phyloP scores from a whole-genome alignment of 2,329 filamentous ascomycete genomes.

The Blumeria graminis region DNA sequence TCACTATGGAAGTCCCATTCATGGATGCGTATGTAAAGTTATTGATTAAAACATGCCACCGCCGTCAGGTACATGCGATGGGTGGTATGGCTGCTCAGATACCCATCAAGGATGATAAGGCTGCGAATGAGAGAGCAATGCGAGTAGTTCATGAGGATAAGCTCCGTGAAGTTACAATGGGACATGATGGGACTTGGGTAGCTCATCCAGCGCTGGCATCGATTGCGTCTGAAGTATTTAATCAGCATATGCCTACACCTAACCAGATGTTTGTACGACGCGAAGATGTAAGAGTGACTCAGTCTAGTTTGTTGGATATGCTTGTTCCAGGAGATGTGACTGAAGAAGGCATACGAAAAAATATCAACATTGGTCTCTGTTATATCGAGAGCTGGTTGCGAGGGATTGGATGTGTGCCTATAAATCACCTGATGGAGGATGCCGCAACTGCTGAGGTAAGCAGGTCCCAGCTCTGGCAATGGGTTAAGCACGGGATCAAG shows the following conservation, averaged over 20 bases:
- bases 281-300: slow-evolving; percentile 67
- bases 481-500: slow-evolving; percentile 49
- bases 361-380: slow-evolving; percentile 81
- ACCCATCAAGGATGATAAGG: slow-evolving; percentile 84
- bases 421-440: slow-evolving; percentile 97
- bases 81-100: slow-evolving; percentile 97
- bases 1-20: slow-evolving; percentile 97
- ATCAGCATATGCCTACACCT: slow-evolving; percentile 93
- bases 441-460: slow-evolving; percentile 93
- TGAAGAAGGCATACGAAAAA: slow-evolving; percentile 89
- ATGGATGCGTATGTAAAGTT: slow-evolving; percentile 96
- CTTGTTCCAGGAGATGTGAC: slow-evolving; percentile 84
- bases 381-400: slow-evolving; percentile 97
- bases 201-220: slow-evolving; percentile 77
- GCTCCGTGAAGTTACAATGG: slow-evolving; percentile 80
- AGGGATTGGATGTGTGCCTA: slow-evolving; percentile 84
- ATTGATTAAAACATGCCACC: slow-evolving; percentile 94
- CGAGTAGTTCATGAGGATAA: slow-evolving; percentile 83
- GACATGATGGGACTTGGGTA: slow-evolving; percentile 92
- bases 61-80: slow-evolving; percentile 94
- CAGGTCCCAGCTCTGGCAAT: slow-evolving; percentile 89
- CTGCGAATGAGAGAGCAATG: slow-evolving; percentile 86
- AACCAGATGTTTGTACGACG: slow-evolving; percentile 86
- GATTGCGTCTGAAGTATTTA: slow-evolving; percentile 84
- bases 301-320: slow-evolving; percentile 91